Conservation (phyloP, 768 basidiomycete species). For the Suillus lakei region DNA sequence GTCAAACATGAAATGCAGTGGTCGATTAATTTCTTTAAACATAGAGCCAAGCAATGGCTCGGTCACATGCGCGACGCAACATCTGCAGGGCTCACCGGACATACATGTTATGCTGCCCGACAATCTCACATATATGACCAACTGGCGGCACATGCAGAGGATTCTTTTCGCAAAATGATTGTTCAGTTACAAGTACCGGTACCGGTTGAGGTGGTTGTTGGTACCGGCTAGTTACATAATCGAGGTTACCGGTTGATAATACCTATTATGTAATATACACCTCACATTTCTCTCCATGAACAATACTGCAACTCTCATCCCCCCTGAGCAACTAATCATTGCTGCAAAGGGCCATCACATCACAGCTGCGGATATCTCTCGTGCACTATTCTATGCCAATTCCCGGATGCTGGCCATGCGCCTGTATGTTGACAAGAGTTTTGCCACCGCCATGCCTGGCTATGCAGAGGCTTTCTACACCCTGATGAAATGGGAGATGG, state of each 20-base stretch:
- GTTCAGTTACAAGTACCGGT: too few relatives aligned
- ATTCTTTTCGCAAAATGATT: not conserved
- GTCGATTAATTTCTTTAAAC: not conserved
- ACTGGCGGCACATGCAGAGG: not conserved
- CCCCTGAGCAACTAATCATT: too few relatives aligned
- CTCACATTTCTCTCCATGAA: too few relatives aligned
- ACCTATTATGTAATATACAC: too few relatives aligned
- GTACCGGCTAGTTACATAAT: too few relatives aligned
- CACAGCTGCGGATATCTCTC: not conserved
- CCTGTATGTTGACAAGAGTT: not conserved
- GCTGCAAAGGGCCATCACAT: too few relatives aligned
- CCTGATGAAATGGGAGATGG: not conserved
- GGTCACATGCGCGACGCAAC: not conserved
- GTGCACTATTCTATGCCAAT: not conserved
- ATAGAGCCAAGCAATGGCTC: not conserved
- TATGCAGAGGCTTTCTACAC: not conserved
- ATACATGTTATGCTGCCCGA: not conserved
- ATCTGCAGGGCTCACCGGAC: not conserved
- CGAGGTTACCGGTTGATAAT: too few relatives aligned
- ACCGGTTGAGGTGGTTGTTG: too few relatives aligned
- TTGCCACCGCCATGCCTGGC: not conserved
- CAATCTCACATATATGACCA: not conserved
- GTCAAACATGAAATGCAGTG: slow-evolving; percentile 5
- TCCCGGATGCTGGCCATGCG: not conserved
- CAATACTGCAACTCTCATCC: too few relatives aligned